Evolutionary conservation across 371 early-diverging fungal genomes (phyloP), one percentile per base, ranked within the genome.

Genomic region (Dipsacomyces acuminosporus): DNA sequence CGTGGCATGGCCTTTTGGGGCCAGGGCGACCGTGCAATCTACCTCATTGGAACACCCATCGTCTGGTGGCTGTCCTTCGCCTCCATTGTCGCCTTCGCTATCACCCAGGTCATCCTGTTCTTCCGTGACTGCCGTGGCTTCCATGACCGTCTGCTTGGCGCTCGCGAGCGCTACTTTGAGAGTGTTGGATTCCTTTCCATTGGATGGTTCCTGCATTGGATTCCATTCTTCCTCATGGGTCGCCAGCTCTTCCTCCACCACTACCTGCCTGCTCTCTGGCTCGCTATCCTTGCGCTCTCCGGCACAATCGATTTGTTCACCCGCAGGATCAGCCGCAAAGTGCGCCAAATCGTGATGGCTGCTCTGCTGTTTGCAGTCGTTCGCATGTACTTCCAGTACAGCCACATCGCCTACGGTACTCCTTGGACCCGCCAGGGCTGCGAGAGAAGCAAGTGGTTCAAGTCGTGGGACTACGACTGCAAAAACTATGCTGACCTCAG

Each of bases 221-320:
- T 94, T 1, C 96, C 98, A 5, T 98, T 97, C 76, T 94, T 93
- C 76, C 64, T 94, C 30, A 90, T 95, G 89, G 85, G 83, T 9
- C 88, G 98, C 20, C 90, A 91, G 70, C 77, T 96, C n/a, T 99
- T 98, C 71, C 73, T 97, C 41, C 98, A 98, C 72, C 98, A 99
- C 74, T 99, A 99, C 64, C 80, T 98, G 23, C 97, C 98, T 7
- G 87, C 93, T 0, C 80, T 95, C 11, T 90, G 91, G 59, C 84
- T 91, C 64, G 77, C 87, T 20, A 82, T 95, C 48, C 76, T 93
- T 48, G 74, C 85, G 1, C 72, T 86, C 30, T 80, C 86, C 45
- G 78, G 82, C 1, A 74, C 82, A 0, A 54, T 90, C 24, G 97
- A 96, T 60, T 76, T 90, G 46, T 65, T 85, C 17, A 79, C 88